Conservation (phyloP, 192 early-diverging fungal species). For the Backusella luteola region DNA sequence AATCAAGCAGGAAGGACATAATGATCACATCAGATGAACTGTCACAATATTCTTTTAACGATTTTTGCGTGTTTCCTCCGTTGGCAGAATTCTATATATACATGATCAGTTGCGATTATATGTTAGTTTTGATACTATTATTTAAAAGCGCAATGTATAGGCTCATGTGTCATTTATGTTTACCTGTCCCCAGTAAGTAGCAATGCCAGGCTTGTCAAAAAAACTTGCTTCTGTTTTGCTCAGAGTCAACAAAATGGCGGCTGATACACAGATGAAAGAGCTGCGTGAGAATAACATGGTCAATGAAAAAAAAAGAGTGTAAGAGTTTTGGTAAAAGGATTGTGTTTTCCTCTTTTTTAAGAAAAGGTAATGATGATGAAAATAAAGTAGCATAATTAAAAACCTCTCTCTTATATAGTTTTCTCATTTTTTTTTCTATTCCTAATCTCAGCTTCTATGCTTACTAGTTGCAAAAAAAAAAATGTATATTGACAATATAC, state of each 20-base stretch:
- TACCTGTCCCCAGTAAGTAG: conserved; percentile 14
- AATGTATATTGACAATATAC: not conserved
- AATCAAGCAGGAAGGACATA: conserved; percentile 56
- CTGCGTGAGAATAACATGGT: not conserved
- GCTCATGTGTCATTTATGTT: not conserved
- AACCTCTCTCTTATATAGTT: not conserved
- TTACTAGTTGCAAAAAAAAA: not conserved
- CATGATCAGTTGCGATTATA: not conserved
- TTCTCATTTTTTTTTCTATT: not conserved
- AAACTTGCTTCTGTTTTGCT: not conserved
- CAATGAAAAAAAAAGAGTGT: not conserved
- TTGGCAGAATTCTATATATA: conserved; percentile 22
- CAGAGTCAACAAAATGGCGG: not conserved
- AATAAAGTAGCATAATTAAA: not conserved
- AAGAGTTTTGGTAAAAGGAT: not conserved
- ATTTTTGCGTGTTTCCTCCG: conserved; percentile 12
- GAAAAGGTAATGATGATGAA: not conserved
- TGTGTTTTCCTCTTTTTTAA: not conserved
- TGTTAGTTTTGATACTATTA: not conserved
- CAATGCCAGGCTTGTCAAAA: not conserved
- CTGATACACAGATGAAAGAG: not conserved
- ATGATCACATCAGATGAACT: conserved; percentile 52
- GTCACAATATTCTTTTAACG: conserved; percentile 58
- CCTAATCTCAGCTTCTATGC: not conserved
- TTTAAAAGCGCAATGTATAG: not conserved